Base-by-base conservation (phyloP, 2,329 filamentous ascomycete genomes). In the Calycina marina region DNA sequence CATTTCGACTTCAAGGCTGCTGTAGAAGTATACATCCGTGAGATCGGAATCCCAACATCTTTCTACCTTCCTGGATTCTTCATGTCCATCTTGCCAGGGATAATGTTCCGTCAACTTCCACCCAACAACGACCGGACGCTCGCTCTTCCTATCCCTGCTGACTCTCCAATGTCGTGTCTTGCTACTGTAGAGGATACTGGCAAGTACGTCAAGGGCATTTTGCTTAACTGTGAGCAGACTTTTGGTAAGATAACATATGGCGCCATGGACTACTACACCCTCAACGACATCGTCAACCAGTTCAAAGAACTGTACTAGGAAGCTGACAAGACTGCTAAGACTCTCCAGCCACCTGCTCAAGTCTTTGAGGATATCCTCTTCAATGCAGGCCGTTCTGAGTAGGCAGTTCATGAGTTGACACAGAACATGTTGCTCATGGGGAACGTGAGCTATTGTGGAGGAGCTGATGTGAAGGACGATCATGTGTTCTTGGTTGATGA, bases 361-460 rank as follows among this genome's bases (percentile, higher is more conserved):
- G 46, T 46, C n/a, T 70, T 58, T 48, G 57, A 57, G 39, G 45
- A 43, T 5, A 49, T 46, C 14, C 34, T 62, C 36, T 49, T 37
- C n/a, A 30, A 44, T 10, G 31, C 32, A n/a, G 57, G 59, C 5
- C 31, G 57, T 40, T 56, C 59, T 2, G 55, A 58, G 6, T 51
- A 54, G 14, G 51, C 54, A 42, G 55, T 56, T 13, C 54, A 64
- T 35, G 68, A 72, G 47, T 35, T 71, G 46, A 50, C 63, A 18
- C 61, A 72, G 49, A 72, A 68, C 38, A 61, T 68, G 49, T 50
- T 60, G 25, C 53, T 72, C 28, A 49, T 72, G 36, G 55, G 61
- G 33, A 57, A 63, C 14, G 63, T 57, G 17, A 67, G 67, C 0
- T 72, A 72, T 40, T 72, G 59, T 43, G 60, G 58, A 4, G 62